Evolutionary conservation across 805 yeast genomes (phyloP).

Genomic region (Pichia kluyveri): DNA sequence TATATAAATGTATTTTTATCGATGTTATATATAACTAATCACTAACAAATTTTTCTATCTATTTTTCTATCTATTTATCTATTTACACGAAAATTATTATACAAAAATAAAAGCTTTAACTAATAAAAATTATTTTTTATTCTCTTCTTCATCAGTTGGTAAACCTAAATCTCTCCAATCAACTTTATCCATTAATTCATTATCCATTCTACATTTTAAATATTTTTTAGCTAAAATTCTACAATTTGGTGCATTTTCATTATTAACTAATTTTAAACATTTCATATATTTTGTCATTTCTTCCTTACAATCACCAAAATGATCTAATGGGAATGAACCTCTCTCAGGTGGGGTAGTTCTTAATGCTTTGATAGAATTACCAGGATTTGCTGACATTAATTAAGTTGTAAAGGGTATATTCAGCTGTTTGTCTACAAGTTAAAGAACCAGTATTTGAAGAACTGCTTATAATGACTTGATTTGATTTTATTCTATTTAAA

Average conservation of each 20-base stretch:
- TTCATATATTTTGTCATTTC: constrained; percentile 68
- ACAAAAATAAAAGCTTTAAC: neutral
- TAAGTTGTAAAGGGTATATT: too few species aligned
- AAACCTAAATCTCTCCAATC: constrained; percentile 30
- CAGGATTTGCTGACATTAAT: constrained; percentile 34
- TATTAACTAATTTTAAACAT: constrained; percentile 70
- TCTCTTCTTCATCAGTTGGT: constrained; percentile 21
- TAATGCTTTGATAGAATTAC: constrained; percentile 39
- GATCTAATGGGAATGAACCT: constrained; percentile 95
- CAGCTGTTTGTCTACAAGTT: too few species aligned
- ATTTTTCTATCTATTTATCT: too few species aligned
- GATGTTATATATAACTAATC: too few species aligned
- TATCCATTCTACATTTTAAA: constrained; percentile 81
- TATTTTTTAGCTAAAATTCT: constrained; percentile 75
- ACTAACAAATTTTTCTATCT: too few species aligned
- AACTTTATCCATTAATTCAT: constrained; percentile 33
- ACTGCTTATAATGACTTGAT: too few species aligned
- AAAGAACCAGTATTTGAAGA: too few species aligned
- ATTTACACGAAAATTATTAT: too few species aligned
- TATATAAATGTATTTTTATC: too few species aligned
- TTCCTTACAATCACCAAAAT: constrained; percentile 68
- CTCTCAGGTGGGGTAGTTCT: constrained; percentile 92
- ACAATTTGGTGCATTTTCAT: constrained; percentile 88
- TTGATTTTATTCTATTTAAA: too few species aligned
- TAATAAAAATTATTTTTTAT: too few species aligned